phyloP scores from a whole-genome alignment of 306 rosid genomes.

The Crotalaria pallida region DNA sequence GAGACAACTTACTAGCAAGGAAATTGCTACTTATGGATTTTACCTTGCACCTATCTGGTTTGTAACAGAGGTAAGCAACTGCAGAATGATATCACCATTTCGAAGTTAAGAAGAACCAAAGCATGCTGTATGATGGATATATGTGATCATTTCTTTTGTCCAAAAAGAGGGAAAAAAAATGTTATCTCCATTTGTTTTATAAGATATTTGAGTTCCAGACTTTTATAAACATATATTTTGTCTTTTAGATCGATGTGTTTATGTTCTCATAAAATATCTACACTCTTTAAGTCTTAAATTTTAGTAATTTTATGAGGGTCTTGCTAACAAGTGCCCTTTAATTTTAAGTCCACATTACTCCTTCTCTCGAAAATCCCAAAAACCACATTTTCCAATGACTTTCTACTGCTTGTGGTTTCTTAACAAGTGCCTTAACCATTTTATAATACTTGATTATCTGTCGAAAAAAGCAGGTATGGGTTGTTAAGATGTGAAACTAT shows the following conservation, averaged over 20 bases:
- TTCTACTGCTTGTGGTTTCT: too few relatives aligned
- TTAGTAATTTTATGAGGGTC: not conserved
- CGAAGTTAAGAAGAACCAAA: not conserved
- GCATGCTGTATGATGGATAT: not conserved
- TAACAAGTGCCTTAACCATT: too few relatives aligned
- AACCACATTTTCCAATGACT: too few relatives aligned
- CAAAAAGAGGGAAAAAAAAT: not conserved
- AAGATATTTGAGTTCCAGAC: not conserved
- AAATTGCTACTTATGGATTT: constrained; percentile 63
- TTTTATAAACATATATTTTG: not conserved
- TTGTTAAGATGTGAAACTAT: not conserved
- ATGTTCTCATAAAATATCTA: not conserved
- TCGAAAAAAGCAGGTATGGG: not conserved
- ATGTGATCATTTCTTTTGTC: not conserved
- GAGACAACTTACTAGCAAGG: constrained; percentile 38
- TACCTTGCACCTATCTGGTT: constrained; percentile 79
- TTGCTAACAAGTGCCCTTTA: too few relatives aligned
- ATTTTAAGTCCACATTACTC: too few relatives aligned
- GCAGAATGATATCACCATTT: not conserved
- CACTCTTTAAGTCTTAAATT: not conserved
- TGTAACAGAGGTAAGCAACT: constrained; percentile 53
- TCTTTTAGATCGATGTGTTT: not conserved
- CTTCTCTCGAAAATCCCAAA: too few relatives aligned
- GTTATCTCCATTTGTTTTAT: not conserved
- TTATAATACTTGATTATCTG: not conserved